Percentiles rank a stretch among this genome's conserved stretches.
These are phyloP conservation scores for Vigna radiata DNA, from an alignment of 306 rosid genomes.

Conservation along the genomic window DNA sequence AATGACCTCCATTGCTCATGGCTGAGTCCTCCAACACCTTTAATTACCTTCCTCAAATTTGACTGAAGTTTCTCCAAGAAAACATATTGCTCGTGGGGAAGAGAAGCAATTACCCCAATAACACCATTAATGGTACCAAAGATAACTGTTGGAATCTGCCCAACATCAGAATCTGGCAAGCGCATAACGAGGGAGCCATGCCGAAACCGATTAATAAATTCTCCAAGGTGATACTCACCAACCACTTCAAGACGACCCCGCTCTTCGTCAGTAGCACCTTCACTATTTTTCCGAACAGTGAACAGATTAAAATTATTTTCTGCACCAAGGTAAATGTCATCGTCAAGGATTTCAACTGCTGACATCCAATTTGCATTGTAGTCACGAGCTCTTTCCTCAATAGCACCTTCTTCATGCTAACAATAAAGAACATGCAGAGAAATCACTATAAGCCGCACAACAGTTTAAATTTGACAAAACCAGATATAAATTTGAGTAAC, in stretches of 20 bases:
- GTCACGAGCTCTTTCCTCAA: slow-evolving; percentile 98
- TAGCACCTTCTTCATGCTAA: slow-evolving; percentile 99
- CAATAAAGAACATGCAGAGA: not conserved
- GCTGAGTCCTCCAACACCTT: slow-evolving; percentile 95
- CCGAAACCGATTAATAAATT: slow-evolving; percentile 81
- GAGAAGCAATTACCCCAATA: slow-evolving; percentile 96
- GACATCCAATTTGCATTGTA: slow-evolving; percentile 97
- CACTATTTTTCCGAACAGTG: slow-evolving; percentile 66
- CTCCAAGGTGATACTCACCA: slow-evolving; percentile 95
- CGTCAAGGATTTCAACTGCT: slow-evolving; percentile 97
- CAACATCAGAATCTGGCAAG: slow-evolving; percentile 91
- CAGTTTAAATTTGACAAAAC: not conserved
- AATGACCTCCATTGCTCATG: slow-evolving; percentile 99
- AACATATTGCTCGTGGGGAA: slow-evolving; percentile 83
- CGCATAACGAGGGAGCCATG: slow-evolving; percentile 95
- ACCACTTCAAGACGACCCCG: slow-evolving; percentile 91
- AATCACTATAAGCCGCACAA: slow-evolving; percentile 1
- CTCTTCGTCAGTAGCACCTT: slow-evolving; percentile 95
- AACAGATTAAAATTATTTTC: slow-evolving; percentile 71
- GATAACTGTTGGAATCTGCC: slow-evolving; percentile 92
- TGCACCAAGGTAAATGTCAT: slow-evolving; percentile 89
- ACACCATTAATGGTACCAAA: slow-evolving; percentile 97
- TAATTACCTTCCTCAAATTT: slow-evolving; percentile 88
- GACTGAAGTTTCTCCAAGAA: slow-evolving; percentile 93
- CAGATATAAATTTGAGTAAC: not conserved